A percentile compares a stretch with the other conserved stretches of the same genome.
phyloP scores from a whole-genome alignment of 768 basidiomycete species.

The Boletellus emodensis region DNA sequence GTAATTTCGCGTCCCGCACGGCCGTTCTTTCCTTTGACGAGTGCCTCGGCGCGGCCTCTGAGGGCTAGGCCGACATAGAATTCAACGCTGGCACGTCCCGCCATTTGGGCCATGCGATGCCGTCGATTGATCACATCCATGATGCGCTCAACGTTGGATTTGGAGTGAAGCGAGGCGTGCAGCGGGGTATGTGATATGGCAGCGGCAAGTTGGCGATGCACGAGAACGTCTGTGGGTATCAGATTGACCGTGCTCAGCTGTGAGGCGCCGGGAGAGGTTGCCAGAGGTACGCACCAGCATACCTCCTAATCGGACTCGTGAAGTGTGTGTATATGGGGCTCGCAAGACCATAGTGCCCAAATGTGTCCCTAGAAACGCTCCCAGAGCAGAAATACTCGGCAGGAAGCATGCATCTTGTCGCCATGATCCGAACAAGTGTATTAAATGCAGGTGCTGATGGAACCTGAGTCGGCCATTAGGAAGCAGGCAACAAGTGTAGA shows the following conservation, averaged over 20 bases:
- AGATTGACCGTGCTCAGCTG: neutral
- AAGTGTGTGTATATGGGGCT: conserved; percentile 98
- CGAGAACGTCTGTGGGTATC: conserved; percentile 71
- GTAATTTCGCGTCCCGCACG: conserved; percentile 39
- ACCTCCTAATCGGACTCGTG: conserved; percentile 94
- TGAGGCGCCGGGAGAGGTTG: neutral
- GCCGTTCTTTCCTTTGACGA: conserved; percentile 32
- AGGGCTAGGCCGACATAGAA: conserved; percentile 95
- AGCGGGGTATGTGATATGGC: conserved; percentile 81
- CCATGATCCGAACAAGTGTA: conserved; percentile 97
- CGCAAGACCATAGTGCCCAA: conserved; percentile 97
- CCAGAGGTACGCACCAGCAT: conserved; percentile 62
- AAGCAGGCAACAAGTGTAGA: neutral
- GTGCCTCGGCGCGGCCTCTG: conserved; percentile 53
- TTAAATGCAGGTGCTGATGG: conserved; percentile 86
- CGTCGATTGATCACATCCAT: conserved; percentile 85
- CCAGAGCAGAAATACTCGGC: conserved; percentile 99
- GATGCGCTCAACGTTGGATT: conserved; percentile 80
- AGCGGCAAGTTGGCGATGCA: conserved; percentile 88
- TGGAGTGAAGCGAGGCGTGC: conserved; percentile 85
- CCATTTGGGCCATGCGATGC: conserved; percentile 97
- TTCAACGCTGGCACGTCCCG: conserved; percentile 92
- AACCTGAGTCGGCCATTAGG: conserved; percentile 48
- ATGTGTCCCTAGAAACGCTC: conserved; percentile 86
- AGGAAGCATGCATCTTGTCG: conserved; percentile 95